Percentiles rank a stretch among this genome's conserved stretches.
These are phyloP conservation scores for Colletotrichum sp. DNA, from an alignment of 2,329 filamentous ascomycete species.

Conservation along the genomic window DNA sequence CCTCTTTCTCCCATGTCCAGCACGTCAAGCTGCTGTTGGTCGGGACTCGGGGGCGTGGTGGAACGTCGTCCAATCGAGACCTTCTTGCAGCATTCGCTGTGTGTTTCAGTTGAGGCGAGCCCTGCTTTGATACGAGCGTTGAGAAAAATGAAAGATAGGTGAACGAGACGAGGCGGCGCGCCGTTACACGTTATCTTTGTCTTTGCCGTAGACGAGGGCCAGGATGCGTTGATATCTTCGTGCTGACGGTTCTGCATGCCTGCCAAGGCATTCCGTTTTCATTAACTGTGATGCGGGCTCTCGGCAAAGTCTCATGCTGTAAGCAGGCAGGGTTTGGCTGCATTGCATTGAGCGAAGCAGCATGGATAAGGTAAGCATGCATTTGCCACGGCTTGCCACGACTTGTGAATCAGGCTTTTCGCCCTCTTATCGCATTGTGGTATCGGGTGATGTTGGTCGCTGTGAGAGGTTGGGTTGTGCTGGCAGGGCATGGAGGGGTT, in stretches of 20 bases:
- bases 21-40: conserved; percentile 13
- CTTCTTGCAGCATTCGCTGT: background rate
- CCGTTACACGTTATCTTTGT: background rate
- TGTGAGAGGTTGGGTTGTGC: background rate
- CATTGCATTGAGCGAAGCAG: background rate
- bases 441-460: background rate
- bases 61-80: conserved; percentile 9
- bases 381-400: background rate
- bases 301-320: background rate
- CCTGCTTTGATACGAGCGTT: background rate
- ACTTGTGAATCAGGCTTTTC: background rate
- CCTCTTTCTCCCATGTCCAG: background rate
- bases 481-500: background rate
- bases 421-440: background rate
- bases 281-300: background rate
- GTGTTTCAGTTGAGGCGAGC: conserved; percentile 1
- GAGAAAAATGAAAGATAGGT: background rate
- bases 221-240: background rate
- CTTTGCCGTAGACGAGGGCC: background rate
- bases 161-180: background rate
- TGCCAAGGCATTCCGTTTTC: background rate
- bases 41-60: background rate
- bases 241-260: background rate
- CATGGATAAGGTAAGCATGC: background rate
- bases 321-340: background rate